Conservation (phyloP, 2,329 filamentous ascomycete species). For the Colletotrichum spinosum region DNA sequence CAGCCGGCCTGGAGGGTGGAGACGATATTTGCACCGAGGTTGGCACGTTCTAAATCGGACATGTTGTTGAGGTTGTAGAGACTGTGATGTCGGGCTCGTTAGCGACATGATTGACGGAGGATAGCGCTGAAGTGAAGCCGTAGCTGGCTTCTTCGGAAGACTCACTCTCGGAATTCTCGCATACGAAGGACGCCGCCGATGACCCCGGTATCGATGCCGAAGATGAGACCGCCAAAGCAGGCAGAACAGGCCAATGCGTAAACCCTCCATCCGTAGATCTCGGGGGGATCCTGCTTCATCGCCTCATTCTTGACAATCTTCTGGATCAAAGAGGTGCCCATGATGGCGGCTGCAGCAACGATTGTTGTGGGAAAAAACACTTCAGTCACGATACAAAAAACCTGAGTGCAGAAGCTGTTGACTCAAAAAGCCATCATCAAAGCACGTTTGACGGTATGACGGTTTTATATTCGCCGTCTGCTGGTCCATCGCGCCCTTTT, state of each 20-base stretch:
- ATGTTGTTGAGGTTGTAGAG: slow-evolving; percentile 34
- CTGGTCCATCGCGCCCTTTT: too few species aligned
- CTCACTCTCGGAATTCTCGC: slow-evolving; percentile 39
- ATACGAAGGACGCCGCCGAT: slow-evolving; percentile 44
- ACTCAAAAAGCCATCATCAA: too few species aligned
- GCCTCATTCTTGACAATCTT: slow-evolving; percentile 37
- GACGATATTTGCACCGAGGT: slow-evolving; percentile 46
- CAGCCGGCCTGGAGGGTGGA: slow-evolving; percentile 66
- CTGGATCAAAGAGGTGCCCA: slow-evolving; percentile 29
- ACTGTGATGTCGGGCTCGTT: slow-evolving; percentile 9
- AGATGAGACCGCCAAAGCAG: slow-evolving; percentile 36
- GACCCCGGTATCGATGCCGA: slow-evolving; percentile 43
- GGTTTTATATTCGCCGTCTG: too few species aligned
- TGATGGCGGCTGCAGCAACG: background rate
- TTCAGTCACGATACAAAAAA: too few species aligned
- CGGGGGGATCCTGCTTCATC: slow-evolving; percentile 36
- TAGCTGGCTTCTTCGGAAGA: too few species aligned
- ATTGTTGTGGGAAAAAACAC: background rate
- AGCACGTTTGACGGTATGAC: too few species aligned
- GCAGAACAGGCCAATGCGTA: slow-evolving; percentile 36
- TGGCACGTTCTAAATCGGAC: slow-evolving; percentile 22
- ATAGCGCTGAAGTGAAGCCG: too few species aligned
- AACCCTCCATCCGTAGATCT: slow-evolving; percentile 37
- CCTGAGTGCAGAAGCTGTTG: too few species aligned
- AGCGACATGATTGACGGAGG: too few species aligned